Evolutionary conservation across 768 basidiomycete species (phyloP), one percentile per base, ranked within the genome.

Genomic region (Suillus paluster): DNA sequence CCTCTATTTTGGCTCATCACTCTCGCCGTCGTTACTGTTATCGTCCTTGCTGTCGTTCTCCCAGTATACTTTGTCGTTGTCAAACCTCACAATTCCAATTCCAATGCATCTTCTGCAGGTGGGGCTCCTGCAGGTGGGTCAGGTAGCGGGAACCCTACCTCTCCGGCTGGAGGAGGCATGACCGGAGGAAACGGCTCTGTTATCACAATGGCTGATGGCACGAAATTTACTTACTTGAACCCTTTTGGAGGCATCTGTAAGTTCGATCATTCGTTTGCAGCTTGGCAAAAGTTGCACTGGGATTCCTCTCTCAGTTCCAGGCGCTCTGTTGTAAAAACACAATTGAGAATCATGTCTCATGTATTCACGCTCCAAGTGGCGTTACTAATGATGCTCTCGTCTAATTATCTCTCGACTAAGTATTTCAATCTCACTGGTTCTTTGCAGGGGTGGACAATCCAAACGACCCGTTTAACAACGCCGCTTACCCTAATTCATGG

Each of bases 401-500:
- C 42, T 21, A n/a, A 25, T 48, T 41, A 46, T 57, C 30, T 58
- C 21, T 27, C 53, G 30, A 6, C 14, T 10, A 30, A 45, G 33
- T 11, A 56, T 55, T 23, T 53, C 56, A 21, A 57, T 17, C 58
- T 54, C 30, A 15, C 45, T 48, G 56, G 34, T n/a, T 60, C 30
- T 53, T 50, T 62, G 34, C 61, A 90, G 89, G 87, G 89, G 81
- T 84, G 21, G 77, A 73, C 75, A 85, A 92, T 73, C 86, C 88
- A 15, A 80, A 86, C 49, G 80, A 91, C 71, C 91, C 93, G 7
- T 92, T 87, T 79, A 88, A 87, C 76, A 86, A 90, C 71, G 79
- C 83, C 46, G 93, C 94, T 8, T 83, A 80, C 62, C 82, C 89
- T 10, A 92, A 95, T 68, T 86, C 83, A 2, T 95, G 91, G 88